Conservation (phyloP, 2,329 filamentous ascomycete genomes). For the Parasarocladium wereldwijsianum region DNA sequence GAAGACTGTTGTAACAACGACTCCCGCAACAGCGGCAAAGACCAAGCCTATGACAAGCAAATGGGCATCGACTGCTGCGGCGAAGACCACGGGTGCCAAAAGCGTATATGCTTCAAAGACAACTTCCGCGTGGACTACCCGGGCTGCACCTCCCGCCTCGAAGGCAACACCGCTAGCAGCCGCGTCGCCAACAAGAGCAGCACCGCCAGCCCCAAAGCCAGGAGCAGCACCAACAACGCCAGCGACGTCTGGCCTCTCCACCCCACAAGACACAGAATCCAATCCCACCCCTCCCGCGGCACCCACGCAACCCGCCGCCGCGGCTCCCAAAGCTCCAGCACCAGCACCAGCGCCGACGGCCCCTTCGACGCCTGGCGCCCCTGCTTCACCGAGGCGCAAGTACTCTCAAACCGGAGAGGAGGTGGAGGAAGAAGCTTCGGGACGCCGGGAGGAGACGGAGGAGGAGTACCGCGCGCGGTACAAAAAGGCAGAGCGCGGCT, state of each 20-base stretch:
- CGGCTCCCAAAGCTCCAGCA: background rate
- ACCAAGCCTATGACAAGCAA: background rate
- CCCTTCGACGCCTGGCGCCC: background rate
- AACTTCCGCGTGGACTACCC: too few species aligned
- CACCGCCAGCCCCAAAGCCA: background rate
- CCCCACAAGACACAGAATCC: background rate
- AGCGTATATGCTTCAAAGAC: too few species aligned
- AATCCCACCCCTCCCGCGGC: background rate
- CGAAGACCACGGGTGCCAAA: too few species aligned
- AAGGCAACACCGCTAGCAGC: background rate
- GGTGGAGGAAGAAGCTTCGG: constrained; percentile 9
- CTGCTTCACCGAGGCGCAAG: constrained; percentile 6
- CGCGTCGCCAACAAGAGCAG: background rate
- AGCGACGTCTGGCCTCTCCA: background rate
- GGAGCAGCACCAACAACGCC: background rate
- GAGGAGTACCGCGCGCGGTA: constrained; percentile 27
- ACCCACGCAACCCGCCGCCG: background rate
- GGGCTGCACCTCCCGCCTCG: too few species aligned
- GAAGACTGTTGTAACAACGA: background rate
- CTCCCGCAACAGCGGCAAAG: background rate
- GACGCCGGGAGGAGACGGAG: constrained; percentile 7
- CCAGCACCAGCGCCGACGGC: background rate
- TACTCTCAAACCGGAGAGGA: constrained; percentile 6
- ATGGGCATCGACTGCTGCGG: background rate
- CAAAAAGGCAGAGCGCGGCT: constrained; percentile 28